phyloP scores from a whole-genome alignment of 352 stramenopile genomes.

The Pythium dissimile region DNA sequence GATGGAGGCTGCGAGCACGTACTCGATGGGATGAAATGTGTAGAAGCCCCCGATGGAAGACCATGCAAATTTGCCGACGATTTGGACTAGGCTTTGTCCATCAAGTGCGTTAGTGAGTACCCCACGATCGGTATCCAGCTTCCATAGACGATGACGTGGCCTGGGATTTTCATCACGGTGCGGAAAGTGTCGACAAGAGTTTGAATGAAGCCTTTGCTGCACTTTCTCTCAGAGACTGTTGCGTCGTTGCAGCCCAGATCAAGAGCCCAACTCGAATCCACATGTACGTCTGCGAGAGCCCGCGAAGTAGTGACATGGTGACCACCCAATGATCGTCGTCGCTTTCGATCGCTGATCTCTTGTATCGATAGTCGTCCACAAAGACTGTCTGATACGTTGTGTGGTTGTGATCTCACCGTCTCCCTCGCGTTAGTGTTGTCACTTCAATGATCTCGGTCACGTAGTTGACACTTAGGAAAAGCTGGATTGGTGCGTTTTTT shows the following conservation, averaged over 20 bases:
- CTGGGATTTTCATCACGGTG: slow-evolving; percentile 27
- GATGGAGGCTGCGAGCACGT: slow-evolving; percentile 8
- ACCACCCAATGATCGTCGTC: slow-evolving; percentile 34
- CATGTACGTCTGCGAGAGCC: slow-evolving; percentile 33
- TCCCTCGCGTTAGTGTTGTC: slow-evolving; percentile 10
- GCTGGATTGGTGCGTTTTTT: background rate
- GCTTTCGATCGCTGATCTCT: slow-evolving; percentile 33
- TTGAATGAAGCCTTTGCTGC: background rate
- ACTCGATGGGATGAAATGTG: slow-evolving; percentile 10
- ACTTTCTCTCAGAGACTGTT: slow-evolving; percentile 11
- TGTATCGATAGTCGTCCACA: slow-evolving; percentile 44
- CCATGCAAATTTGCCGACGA: slow-evolving; percentile 10
- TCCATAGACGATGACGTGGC: slow-evolving; percentile 34
- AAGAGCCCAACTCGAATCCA: slow-evolving; percentile 40
- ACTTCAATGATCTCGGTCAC: slow-evolving; percentile 2
- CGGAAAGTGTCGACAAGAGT: background rate
- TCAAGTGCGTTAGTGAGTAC: slow-evolving; percentile 21
- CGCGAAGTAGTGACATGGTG: slow-evolving; percentile 30
- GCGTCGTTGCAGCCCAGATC: slow-evolving; percentile 20
- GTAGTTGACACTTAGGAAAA: slow-evolving; percentile 5
- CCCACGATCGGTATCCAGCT: slow-evolving; percentile 26
- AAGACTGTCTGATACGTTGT: slow-evolving; percentile 15
- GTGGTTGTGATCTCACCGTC: background rate
- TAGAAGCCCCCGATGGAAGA: slow-evolving; percentile 9
- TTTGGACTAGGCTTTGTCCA: slow-evolving; percentile 25